Percentiles rank a stretch among this genome's conserved stretches.
These are phyloP conservation scores for Fusarium sp. DNA, from an alignment of 2,329 filamentous ascomycete species.

Conservation along the genomic window DNA sequence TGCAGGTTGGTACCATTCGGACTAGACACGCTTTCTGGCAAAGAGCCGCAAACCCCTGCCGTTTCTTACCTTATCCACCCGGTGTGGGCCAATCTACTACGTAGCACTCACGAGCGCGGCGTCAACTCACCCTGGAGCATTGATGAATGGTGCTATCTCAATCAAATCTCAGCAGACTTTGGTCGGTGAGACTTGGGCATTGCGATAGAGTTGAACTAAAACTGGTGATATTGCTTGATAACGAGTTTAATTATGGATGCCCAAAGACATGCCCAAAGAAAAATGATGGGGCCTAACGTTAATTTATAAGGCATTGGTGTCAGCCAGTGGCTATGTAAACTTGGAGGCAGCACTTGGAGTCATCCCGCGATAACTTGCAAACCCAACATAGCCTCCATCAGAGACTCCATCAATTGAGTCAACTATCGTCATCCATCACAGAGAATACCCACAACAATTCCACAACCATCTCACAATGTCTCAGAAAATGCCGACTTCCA, in stretches of 20 bases:
- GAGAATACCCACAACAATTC: background rate
- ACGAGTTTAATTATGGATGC: background rate
- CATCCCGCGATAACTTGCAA: background rate
- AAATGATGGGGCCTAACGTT: background rate
- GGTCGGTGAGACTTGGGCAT: background rate
- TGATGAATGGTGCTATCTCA: background rate
- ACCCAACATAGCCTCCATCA: too few relatives aligned
- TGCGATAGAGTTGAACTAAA: background rate
- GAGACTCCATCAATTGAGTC: background rate
- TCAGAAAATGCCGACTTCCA: background rate
- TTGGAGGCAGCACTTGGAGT: background rate
- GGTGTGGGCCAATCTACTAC: background rate
- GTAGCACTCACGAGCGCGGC: background rate
- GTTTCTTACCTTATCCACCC: conserved; percentile 2
- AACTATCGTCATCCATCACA: background rate
- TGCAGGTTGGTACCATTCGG: conserved; percentile 1
- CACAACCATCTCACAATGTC: background rate
- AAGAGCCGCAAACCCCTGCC: background rate
- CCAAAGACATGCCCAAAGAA: background rate
- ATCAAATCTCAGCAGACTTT: background rate
- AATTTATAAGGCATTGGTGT: background rate
- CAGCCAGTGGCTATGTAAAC: background rate
- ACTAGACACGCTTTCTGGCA: background rate
- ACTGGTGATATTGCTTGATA: background rate
- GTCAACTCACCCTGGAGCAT: background rate